A percentile compares a stretch with the other conserved stretches of the same genome.
phyloP scores from a whole-genome alignment of 148 eudicot genomes.

The Beta vulgaris region DNA sequence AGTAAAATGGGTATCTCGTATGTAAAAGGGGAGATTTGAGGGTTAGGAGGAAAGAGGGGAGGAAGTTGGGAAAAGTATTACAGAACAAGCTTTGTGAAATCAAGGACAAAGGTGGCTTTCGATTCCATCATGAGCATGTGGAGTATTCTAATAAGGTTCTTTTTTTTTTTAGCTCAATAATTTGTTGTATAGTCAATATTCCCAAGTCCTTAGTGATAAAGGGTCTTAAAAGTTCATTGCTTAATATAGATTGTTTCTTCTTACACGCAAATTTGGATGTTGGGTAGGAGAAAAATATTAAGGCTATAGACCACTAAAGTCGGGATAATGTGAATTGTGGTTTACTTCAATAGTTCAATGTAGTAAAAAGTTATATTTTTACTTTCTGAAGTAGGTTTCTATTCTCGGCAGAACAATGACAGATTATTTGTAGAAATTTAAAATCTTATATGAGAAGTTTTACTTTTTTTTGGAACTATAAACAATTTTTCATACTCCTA shows the following conservation, averaged over 20 bases:
- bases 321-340: too few species aligned
- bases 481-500: too few species aligned
- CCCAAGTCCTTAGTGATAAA: neutral
- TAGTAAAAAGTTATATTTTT: too few species aligned
- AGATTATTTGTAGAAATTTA: too few species aligned
- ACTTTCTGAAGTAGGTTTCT: too few species aligned
- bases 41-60: neutral
- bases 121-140: conserved; percentile 8
- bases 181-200: conserved; percentile 8
- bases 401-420: too few species aligned
- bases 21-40: neutral
- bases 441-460: too few species aligned
- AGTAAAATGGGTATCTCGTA: neutral
- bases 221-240: neutral
- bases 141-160: neutral
- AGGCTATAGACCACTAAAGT: too few species aligned
- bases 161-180: neutral
- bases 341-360: too few species aligned
- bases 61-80: neutral
- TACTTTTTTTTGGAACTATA: too few species aligned
- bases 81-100: conserved; percentile 2
- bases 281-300: neutral
- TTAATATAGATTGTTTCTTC: neutral
- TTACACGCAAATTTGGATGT: neutral
- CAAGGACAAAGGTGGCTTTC: conserved; percentile 2